Base-by-base conservation (phyloP, 345 rosid species). In the Nephelium lappaceum region DNA sequence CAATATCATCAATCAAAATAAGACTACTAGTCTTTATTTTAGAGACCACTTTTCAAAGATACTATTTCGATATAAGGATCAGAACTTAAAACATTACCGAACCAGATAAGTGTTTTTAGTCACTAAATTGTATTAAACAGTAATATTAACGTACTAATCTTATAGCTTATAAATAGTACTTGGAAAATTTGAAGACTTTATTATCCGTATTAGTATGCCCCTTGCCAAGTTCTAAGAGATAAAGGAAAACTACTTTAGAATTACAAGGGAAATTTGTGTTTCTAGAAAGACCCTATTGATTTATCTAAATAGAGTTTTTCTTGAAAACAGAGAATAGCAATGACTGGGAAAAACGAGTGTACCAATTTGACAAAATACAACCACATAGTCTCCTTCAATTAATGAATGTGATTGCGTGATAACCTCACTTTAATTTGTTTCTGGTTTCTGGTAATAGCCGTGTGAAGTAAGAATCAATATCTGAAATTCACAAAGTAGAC, bases 331-430 rank as follows among this genome's bases (percentile, higher is more conserved):
- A 74, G 76, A 23, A 23, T 27, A 57, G 24, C 43, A 21, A 23
- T 38, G 60, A 19, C 55, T 0, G 11, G 0, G 84, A 7, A 69
- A 60, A 39, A 31, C 58, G 4, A 25, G 31, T 43, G 18, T 16
- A 74, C 41, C 65, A 74, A 78, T 39, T 36, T 58, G 66, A 57
- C 57, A 72, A 80, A 77, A 71, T 66, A 66, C 83, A 75, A 43
- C 72, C 42, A 43, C 47, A 76, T 6, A 67, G 77, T 81, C 80
- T 12, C 24, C 24, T 60, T 72, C 80, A 80, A 75, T 80, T 78
- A 80, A 72, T 41, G 64, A 41, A 31, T 27, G 53, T 36, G 42
- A 55, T 39, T 11, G 39, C 43, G 49, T 36, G 79, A 58, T 65
- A 47, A 38, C 73, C 65, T 69, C 70, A 21, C 36, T 67, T 73